Percentiles rank a stretch among this genome's conserved stretches.
Evolutionary conservation across 345 rosid species (phyloP).

Genomic region (Rubroshorea leprosula): DNA sequence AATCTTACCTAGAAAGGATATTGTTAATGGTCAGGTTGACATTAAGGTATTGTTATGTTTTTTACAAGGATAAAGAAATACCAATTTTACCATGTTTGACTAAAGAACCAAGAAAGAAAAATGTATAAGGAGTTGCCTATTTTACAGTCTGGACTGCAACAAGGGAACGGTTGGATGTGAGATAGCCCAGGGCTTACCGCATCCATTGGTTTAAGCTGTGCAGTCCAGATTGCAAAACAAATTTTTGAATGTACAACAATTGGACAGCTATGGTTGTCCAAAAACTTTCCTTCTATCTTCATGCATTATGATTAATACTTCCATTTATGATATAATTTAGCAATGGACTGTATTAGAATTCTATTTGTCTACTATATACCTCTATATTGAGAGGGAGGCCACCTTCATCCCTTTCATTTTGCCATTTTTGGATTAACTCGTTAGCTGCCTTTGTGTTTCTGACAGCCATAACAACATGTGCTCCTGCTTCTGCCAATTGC

Average conservation of each 20-base stretch:
- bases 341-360: not conserved
- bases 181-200: no score
- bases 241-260: no score
- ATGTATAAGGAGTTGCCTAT: no score
- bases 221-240: no score
- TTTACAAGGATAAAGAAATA: not conserved
- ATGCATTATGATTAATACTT: not conserved
- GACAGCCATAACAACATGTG: slow-evolving; percentile 96
- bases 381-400: slow-evolving; percentile 80
- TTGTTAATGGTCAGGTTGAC: not conserved
- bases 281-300: not conserved
- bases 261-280: no score
- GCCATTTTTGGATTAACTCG: slow-evolving; percentile 77
- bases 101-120: not conserved
- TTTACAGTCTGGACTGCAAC: no score
- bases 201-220: no score
- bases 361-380: slow-evolving; percentile 24
- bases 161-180: no score
- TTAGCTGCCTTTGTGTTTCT: slow-evolving; percentile 72
- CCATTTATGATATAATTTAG: not conserved
- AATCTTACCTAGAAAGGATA: not conserved
- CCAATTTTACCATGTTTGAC: not conserved
- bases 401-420: slow-evolving; percentile 57
- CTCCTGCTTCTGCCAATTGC: slow-evolving; percentile 95
- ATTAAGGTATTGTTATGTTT: not conserved